A percentile compares a stretch with the other conserved stretches of the same genome.
phyloP scores from a whole-genome alignment of 805 yeast species.

The Suhomyces sp. region DNA sequence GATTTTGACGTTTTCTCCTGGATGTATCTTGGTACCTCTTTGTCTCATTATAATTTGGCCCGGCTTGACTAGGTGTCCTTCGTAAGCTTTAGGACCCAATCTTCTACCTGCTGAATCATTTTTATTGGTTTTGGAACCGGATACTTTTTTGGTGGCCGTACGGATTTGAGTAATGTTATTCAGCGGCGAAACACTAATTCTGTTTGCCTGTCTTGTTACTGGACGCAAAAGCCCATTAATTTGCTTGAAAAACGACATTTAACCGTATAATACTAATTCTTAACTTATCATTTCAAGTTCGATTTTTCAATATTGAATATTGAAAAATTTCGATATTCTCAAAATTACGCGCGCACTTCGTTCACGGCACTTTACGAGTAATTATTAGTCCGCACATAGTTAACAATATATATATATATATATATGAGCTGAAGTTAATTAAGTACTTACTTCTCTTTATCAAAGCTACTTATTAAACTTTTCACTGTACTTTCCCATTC shows the following conservation, averaged over 20 bases:
- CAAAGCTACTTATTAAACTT: too few species aligned
- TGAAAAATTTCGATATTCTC: conserved; percentile 5
- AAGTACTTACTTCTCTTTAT: too few species aligned
- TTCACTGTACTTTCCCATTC: neutral
- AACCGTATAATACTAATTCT: neutral
- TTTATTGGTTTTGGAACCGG: conserved; percentile 92
- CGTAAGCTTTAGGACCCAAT: conserved; percentile 85
- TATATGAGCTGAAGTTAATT: too few species aligned
- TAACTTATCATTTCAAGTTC: neutral
- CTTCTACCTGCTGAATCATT: conserved; percentile 94
- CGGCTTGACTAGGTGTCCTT: conserved; percentile 70
- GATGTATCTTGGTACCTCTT: conserved; percentile 91
- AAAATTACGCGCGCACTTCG: conserved; percentile 3
- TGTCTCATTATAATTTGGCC: conserved; percentile 92
- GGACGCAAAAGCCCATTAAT: conserved; percentile 6
- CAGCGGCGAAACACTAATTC: conserved; percentile 1
- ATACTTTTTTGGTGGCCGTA: conserved; percentile 89
- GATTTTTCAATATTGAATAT: conserved; percentile 1
- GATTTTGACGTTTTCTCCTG: conserved; percentile 87
- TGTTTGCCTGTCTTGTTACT: neutral
- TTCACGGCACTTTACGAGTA: neutral
- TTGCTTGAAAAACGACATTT: conserved; percentile 6
- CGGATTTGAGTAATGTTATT: conserved; percentile 51
- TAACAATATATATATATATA: neutral
- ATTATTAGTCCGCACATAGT: neutral